A percentile compares a stretch with the other conserved stretches of the same genome.
Evolutionary conservation across 2,329 filamentous ascomycete species (phyloP).

Genomic region (Diaporthe sp.): DNA sequence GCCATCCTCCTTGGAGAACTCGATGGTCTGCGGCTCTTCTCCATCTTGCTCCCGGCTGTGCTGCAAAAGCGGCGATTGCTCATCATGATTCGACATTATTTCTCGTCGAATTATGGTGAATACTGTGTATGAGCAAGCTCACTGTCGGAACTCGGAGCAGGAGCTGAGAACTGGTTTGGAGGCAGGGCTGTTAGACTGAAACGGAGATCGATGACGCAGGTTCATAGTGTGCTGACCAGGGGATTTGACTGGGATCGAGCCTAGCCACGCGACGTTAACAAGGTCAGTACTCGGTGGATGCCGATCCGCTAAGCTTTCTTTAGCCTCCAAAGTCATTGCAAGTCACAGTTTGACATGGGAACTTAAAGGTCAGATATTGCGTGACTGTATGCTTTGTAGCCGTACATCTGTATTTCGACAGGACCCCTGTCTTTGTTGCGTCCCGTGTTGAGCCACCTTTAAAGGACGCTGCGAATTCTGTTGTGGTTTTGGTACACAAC

Average conservation of each 20-base stretch:
- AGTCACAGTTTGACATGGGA: too few species aligned
- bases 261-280: background rate
- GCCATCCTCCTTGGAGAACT: slow-evolving; percentile 30
- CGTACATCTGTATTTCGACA: too few species aligned
- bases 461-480: too few species aligned
- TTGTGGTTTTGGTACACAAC: too few species aligned
- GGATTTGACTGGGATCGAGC: background rate
- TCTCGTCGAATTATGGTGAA: background rate
- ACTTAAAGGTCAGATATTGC: too few species aligned
- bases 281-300: background rate
- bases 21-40: slow-evolving; percentile 16
- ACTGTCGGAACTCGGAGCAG: background rate
- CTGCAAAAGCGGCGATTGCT: slow-evolving; percentile 34
- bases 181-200: background rate
- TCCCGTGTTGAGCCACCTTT: too few species aligned
- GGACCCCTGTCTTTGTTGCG: too few species aligned
- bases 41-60: background rate
- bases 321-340: too few species aligned
- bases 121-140: background rate
- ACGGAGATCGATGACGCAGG: slow-evolving; percentile 17
- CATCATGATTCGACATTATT: slow-evolving; percentile 33
- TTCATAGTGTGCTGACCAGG: background rate
- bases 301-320: too few species aligned
- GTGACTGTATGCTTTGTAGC: too few species aligned
- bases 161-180: background rate